Percentiles rank a stretch among this genome's conserved stretches.
Conservation (phyloP, 192 early-diverging fungal genomes). For the Coemansia sp. region DNA sequence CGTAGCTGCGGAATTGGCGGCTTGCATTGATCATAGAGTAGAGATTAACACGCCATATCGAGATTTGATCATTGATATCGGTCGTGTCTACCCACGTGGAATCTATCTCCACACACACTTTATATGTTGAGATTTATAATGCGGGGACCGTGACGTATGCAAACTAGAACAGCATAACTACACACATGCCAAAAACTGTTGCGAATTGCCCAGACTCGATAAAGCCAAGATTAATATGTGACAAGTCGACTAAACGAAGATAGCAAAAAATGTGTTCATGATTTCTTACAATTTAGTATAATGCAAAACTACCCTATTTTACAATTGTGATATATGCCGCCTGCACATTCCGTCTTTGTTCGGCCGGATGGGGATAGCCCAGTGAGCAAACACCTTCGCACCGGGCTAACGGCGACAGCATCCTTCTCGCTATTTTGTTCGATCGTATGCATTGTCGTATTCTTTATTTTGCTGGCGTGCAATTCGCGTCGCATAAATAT, state of each 20-base stretch:
- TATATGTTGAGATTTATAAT: background rate
- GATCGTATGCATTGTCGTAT: slow-evolving; percentile 27
- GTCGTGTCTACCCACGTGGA: background rate
- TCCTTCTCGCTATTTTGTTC: slow-evolving; percentile 40
- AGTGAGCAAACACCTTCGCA: background rate
- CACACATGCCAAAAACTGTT: background rate
- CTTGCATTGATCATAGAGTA: background rate
- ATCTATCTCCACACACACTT: background rate
- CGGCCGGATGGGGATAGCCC: background rate
- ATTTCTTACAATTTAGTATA: background rate
- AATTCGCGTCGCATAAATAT: slow-evolving; percentile 46
- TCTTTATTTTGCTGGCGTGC: slow-evolving; percentile 39
- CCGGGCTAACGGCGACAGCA: slow-evolving; percentile 19
- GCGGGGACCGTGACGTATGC: background rate
- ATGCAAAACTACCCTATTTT: background rate
- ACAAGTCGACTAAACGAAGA: background rate
- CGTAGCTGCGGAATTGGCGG: background rate
- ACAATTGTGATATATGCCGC: background rate
- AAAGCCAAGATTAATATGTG: background rate
- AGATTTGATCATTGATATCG: background rate
- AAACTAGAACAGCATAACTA: background rate
- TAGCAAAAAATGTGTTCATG: background rate
- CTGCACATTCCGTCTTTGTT: background rate
- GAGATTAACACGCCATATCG: background rate
- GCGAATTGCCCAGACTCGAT: background rate